Evolutionary conservation across 139 green algal genomes (phyloP), one percentile per base, ranked within the genome.

Genomic region (Chlorella sp.): DNA sequence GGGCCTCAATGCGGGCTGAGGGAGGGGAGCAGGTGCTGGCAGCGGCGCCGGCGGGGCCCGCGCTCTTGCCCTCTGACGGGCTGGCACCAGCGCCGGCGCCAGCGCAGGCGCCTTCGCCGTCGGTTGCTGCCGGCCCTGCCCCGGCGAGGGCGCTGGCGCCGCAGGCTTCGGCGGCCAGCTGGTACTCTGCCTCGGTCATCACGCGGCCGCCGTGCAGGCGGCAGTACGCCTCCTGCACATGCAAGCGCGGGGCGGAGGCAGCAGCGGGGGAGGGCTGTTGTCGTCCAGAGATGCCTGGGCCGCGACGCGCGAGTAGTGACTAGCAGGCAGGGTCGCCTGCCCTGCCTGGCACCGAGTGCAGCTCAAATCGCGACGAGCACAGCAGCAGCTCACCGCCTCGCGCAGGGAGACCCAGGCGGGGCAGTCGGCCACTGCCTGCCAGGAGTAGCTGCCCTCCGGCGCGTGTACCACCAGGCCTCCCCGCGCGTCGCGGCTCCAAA

Each of bases 181-280:
- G 56, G 33, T 86, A 91, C 73, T 92, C 88, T 5, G 71, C 40
- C 71, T 92, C 87, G 4, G 63, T 93, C 76, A 92, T 86, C 42
- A 92, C 55, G 9, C 87, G 60, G 35, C 36, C 59, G 21, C 58
- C 70, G 15, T 55, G 51, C 60, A 69, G 69, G 2, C 56, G 45
- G 63, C 71, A 83, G 65, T 82, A 92, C 4, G 87, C 87, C 50
- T 75, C 61, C 0, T 87, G 87, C 66, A 93, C 87, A 27, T 72
- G 68, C 56, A 91, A 71, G 69, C 87, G 35, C 31, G 51, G 45
- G 42, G 29, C 31, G 17, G 81, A 35, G 60, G 27, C 41, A 70
- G 63, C 3, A 40, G n/a, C 27, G 15, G 41, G 40, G n/a, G 15
- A 5, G 1, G 1, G 63, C 29, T 38, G 25, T 27, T 0, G 2